A percentile compares a stretch with the other conserved stretches of the same genome.
Evolutionary conservation across 1,284 basidiomycete genomes (phyloP).

Genomic region (Ceratobasidium sp.): DNA sequence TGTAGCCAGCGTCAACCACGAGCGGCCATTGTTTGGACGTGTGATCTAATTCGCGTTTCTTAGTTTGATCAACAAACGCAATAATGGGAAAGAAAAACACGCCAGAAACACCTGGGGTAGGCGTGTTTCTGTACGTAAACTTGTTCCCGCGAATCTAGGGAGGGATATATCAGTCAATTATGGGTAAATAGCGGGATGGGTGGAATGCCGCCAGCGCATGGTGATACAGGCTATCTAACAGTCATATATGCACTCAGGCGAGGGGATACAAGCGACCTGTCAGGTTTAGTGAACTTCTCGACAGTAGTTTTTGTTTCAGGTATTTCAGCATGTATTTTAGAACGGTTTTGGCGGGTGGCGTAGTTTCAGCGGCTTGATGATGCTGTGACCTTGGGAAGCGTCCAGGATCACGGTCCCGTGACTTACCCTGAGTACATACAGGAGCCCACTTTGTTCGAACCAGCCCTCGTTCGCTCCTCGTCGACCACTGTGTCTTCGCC

Average conservation of each 20-base stretch:
- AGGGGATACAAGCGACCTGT: too few relatives aligned
- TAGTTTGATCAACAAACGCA: not conserved
- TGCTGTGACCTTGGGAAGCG: constrained; percentile 18
- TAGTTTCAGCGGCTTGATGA: constrained; percentile 17
- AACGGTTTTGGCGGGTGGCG: constrained; percentile 16
- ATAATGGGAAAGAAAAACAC: constrained; percentile 1
- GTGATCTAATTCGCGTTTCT: not conserved
- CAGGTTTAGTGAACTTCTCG: too few relatives aligned
- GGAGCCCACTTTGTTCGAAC: constrained; percentile 44
- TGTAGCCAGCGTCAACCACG: too few relatives aligned
- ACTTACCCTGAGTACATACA: constrained; percentile 42
- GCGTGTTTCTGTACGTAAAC: constrained; percentile 9
- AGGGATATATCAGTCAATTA: not conserved
- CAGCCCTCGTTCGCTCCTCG: constrained; percentile 36
- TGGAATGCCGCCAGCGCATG: too few relatives aligned
- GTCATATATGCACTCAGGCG: too few relatives aligned
- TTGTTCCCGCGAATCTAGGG: not conserved
- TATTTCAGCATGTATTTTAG: not conserved
- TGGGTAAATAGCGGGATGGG: not conserved
- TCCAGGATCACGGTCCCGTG: constrained; percentile 25
- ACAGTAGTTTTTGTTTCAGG: not conserved
- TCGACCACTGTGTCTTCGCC: constrained; percentile 39
- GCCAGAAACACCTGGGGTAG: constrained; percentile 5
- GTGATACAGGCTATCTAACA: too few relatives aligned
- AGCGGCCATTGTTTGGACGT: not conserved